phyloP scores from a whole-genome alignment of 371 early-diverging fungal species.

The Scutellospora calospora region DNA sequence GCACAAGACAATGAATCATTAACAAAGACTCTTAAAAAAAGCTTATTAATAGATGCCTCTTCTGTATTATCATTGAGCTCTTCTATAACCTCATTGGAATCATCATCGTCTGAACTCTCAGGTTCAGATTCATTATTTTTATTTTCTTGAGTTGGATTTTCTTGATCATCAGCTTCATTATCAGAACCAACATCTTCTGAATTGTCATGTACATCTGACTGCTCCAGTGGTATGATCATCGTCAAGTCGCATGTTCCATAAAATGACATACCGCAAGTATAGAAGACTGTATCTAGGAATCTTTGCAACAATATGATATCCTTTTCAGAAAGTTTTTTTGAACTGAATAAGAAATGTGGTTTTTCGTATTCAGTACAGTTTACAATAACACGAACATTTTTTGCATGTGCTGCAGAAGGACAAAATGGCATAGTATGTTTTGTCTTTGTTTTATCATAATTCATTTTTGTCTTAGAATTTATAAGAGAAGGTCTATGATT shows the following conservation, averaged over 20 bases:
- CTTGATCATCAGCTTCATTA: no score
- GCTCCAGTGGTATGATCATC: neutral
- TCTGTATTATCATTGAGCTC: neutral
- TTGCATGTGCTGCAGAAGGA: neutral
- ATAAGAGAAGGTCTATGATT: neutral
- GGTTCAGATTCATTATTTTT: no score
- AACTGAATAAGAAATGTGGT: neutral
- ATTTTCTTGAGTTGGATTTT: no score
- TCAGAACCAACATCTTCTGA: no score
- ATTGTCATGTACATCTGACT: no score
- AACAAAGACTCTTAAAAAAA: neutral
- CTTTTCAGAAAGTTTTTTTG: neutral
- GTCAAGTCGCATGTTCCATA: neutral
- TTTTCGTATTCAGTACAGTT: neutral
- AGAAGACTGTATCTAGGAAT: neutral
- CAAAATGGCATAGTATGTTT: neutral
- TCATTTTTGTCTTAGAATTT: neutral
- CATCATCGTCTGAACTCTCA: no score
- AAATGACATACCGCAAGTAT: neutral
- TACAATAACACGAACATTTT: conserved; percentile 5
- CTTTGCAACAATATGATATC: neutral
- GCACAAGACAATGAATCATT: neutral
- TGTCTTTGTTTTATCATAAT: neutral
- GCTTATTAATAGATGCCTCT: neutral
- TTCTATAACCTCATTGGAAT: neutral